A percentile compares a stretch with the other conserved stretches of the same genome.
These are phyloP conservation scores for Schizopora paradoxa DNA, from an alignment of 1,284 basidiomycete species.

Conservation along the genomic window DNA sequence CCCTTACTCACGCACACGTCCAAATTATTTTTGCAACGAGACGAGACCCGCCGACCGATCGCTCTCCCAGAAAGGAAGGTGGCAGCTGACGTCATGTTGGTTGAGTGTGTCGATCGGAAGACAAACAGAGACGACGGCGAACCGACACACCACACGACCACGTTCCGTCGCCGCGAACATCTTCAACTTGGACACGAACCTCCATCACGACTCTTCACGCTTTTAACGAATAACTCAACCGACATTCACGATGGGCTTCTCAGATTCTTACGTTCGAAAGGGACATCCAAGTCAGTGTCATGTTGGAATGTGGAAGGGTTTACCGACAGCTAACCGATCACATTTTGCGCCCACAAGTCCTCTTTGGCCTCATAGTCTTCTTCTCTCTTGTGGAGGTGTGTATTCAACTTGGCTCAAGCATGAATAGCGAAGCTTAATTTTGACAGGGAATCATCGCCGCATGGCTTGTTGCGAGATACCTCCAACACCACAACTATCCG, in stretches of 20 bases:
- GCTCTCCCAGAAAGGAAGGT: neutral
- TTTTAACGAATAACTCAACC: slow-evolving; percentile 15
- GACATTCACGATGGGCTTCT: slow-evolving; percentile 29
- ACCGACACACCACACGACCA: slow-evolving; percentile 11
- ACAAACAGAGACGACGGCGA: neutral
- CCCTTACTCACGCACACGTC: neutral
- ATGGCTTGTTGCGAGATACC: slow-evolving; percentile 59
- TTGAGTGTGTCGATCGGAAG: neutral
- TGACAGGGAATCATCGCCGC: slow-evolving; percentile 58
- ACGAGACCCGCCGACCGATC: no score
- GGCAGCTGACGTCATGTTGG: slow-evolving; percentile 2
- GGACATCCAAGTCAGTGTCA: slow-evolving; percentile 50
- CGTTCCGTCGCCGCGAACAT: neutral
- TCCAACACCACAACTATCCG: slow-evolving; percentile 48
- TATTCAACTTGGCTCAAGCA: neutral
- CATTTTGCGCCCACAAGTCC: slow-evolving; percentile 31
- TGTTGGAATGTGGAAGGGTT: no score
- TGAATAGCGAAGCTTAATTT: neutral
- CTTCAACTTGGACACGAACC: slow-evolving; percentile 14
- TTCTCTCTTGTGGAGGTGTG: slow-evolving; percentile 56
- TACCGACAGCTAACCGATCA: slow-evolving; percentile 5
- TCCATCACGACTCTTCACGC: slow-evolving; percentile 3
- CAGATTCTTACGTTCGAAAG: slow-evolving; percentile 38
- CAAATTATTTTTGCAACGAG: slow-evolving; percentile 4
- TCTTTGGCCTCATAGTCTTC: slow-evolving; percentile 48